Base-by-base conservation (phyloP, 352 stramenopile species). In the Pythium insidiosum region DNA sequence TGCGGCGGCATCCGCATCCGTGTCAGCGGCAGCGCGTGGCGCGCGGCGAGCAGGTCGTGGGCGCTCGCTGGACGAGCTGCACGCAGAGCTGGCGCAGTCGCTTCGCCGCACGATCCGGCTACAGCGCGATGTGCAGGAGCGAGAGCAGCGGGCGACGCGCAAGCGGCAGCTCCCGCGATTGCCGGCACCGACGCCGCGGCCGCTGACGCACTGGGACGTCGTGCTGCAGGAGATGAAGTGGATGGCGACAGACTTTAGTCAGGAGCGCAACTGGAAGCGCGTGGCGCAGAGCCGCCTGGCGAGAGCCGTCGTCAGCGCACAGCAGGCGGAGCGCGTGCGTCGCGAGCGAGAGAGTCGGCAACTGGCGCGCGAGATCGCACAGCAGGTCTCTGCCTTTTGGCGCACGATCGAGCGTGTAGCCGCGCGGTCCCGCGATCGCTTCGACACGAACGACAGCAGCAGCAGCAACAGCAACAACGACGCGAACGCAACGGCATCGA, bases 141-240 rank as follows among this genome's bases (percentile, higher is more conserved):
- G 62, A 2, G 68, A 53, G 25, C 26, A 44, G 9, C 40, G 33
- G 6, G 36, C 74, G 38, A 87, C 69, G 9, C 50, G 76, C 5
- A 92, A 92, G 51, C 66, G 79, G 2, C 79, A 92, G 38, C 49
- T 94, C 29, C 78, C 75, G 6, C 65, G 76, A 22, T 34, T 89
- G 13, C 43, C 61, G 13, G 77, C 66, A 9, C 78, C 81, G 18
- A 25, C 40, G 15, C n/a, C n/a, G n/a, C 75, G 77, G 12, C 42
- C 50, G 4, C 81, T 84, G 35, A 73, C 76, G 23, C 89, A 98
- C 35, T 98, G 91, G 92, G 95, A 99, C 53, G 83, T 71, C 35
- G 35, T 98, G 5, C 58, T 98, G 6, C 81, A 98, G 26, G 95
- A 99, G 64, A 98, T 98, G 95, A 68, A 78, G 51, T 98, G 95